Percentiles rank a stretch among this genome's conserved stretches.
Evolutionary conservation across 768 basidiomycete species (phyloP).

Genomic region (Macrolepiota albuminosa): DNA sequence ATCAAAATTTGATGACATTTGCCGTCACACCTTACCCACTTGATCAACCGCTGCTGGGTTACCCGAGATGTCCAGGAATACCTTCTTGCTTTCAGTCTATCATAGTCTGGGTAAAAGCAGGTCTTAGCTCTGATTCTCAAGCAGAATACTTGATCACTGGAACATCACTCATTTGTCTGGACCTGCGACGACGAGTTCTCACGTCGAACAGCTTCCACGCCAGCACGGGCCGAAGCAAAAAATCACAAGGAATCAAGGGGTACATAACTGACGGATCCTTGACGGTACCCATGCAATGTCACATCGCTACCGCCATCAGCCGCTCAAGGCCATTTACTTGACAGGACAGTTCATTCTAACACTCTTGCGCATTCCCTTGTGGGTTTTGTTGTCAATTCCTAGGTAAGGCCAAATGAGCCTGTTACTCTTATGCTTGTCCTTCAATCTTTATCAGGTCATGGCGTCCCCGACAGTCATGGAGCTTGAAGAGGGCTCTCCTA

Average conservation of each 20-base stretch:
- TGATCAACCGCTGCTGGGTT: too few species aligned
- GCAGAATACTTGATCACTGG: not conserved
- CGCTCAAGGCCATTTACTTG: conserved; percentile 45
- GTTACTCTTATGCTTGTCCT: not conserved
- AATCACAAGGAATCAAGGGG: not conserved
- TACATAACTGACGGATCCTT: not conserved
- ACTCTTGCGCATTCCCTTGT: conserved; percentile 41
- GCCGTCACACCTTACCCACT: too few species aligned
- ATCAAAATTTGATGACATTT: too few species aligned
- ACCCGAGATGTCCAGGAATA: too few species aligned
- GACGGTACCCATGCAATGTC: conserved; percentile 17
- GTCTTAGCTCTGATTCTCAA: not conserved
- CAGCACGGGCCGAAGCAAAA: not conserved
- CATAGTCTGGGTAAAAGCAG: not conserved
- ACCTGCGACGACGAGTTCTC: not conserved
- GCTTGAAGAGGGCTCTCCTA: conserved; percentile 32
- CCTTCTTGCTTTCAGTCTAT: not conserved
- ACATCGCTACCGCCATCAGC: conserved; percentile 35
- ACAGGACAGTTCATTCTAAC: conserved; percentile 35
- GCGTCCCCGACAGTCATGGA: conserved; percentile 46
- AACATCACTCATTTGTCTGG: not conserved
- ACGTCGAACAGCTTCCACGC: not conserved
- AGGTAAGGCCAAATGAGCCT: conserved; percentile 20
- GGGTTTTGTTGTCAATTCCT: conserved; percentile 36
- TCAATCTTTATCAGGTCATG: conserved; percentile 23